Evolutionary conservation across 306 rosid genomes (phyloP).

Genomic region (Coriaria nepalensis): DNA sequence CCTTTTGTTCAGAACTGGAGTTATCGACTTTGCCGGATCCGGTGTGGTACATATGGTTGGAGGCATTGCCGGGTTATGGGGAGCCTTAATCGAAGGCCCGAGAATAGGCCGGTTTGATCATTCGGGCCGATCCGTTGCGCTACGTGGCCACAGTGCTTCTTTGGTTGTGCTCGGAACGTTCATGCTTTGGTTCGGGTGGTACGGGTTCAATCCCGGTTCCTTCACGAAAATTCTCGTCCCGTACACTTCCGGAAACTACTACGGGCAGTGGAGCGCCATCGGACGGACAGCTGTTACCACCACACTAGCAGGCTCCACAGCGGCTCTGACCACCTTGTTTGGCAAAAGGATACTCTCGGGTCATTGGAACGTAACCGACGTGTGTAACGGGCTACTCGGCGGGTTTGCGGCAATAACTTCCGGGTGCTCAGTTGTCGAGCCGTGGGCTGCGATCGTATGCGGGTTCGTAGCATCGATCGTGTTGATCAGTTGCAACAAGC

Average conservation of each 20-base stretch:
- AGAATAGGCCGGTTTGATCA: slow-evolving; percentile 75
- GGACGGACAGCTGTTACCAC: slow-evolving; percentile 91
- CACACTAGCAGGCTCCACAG: slow-evolving; percentile 66
- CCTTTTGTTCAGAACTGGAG: slow-evolving; percentile 47
- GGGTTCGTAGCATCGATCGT: slow-evolving; percentile 63
- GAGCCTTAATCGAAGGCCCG: slow-evolving; percentile 71
- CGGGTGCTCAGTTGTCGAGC: slow-evolving; percentile 88
- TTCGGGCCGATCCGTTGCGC: slow-evolving; percentile 25
- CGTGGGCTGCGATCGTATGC: slow-evolving; percentile 81
- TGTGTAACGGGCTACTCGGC: slow-evolving; percentile 74
- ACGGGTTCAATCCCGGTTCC: slow-evolving; percentile 91
- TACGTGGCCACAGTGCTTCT: slow-evolving; percentile 68
- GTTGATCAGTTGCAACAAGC: slow-evolving; percentile 38
- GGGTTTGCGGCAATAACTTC: slow-evolving; percentile 84
- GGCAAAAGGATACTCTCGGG: slow-evolving; percentile 69
- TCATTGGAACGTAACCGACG: slow-evolving; percentile 88
- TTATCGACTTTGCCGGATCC: slow-evolving; percentile 82
- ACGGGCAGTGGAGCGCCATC: slow-evolving; percentile 86
- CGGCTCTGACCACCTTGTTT: slow-evolving; percentile 74
- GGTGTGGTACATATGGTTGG: slow-evolving; percentile 94
- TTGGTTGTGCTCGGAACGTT: slow-evolving; percentile 68
- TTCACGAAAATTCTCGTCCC: slow-evolving; percentile 35
- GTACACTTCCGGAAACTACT: slow-evolving; percentile 29
- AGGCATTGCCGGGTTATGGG: slow-evolving; percentile 84
- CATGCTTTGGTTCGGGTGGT: slow-evolving; percentile 96